phyloP scores from a whole-genome alignment of 495 filamentous ascomycete genomes.

The Monascus purpureus region DNA sequence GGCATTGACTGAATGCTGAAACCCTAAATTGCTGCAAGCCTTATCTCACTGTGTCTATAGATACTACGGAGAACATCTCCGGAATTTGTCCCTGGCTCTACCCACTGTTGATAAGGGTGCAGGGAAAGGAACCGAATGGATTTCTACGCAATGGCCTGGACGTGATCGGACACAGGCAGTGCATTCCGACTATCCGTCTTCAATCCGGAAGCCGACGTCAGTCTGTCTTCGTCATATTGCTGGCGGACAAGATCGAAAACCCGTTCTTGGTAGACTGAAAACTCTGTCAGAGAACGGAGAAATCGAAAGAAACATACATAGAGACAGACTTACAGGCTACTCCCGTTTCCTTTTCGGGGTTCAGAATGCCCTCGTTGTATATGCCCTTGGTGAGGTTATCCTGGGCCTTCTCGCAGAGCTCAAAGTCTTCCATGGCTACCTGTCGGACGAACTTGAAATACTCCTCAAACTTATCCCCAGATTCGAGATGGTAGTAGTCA shows the following conservation, averaged over 20 bases:
- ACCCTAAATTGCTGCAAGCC: too few species aligned
- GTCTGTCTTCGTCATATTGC: constrained; percentile 19
- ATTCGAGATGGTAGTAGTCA: constrained; percentile 43
- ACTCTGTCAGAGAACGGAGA: background rate
- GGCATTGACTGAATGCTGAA: too few species aligned
- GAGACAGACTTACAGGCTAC: constrained; percentile 35
- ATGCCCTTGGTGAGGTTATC: constrained; percentile 39
- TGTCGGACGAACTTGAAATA: constrained; percentile 48
- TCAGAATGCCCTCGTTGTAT: constrained; percentile 44
- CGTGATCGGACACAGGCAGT: too few species aligned
- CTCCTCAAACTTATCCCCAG: constrained; percentile 42
- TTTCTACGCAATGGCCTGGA: too few species aligned
- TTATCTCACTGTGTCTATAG: too few species aligned
- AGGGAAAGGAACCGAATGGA: too few species aligned
- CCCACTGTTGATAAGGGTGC: too few species aligned
- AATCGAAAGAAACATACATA: background rate
- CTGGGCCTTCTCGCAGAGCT: constrained; percentile 46
- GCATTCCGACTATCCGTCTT: too few species aligned
- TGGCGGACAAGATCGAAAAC: constrained; percentile 39
- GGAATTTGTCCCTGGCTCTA: too few species aligned
- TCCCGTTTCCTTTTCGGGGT: constrained; percentile 43
- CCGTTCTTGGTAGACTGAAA: constrained; percentile 38
- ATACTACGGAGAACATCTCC: too few species aligned
- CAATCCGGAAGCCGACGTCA: too few species aligned
- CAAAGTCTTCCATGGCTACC: constrained; percentile 46